phyloP scores from a whole-genome alignment of 2,329 filamentous ascomycete genomes.

The Trichoderma semiorbis region DNA sequence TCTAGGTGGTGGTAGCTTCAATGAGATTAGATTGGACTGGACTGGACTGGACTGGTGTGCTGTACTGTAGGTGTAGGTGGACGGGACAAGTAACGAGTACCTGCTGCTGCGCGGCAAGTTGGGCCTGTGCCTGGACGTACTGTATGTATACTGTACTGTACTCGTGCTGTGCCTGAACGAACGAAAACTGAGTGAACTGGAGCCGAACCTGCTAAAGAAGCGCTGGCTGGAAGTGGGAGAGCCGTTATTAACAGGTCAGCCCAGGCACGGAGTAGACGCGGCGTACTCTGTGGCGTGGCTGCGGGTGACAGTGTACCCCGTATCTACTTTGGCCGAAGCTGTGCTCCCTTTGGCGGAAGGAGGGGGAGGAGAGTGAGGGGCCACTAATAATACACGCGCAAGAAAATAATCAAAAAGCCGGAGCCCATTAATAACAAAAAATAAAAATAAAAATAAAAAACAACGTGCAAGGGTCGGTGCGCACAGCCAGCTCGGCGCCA shows the following conservation, averaged over 20 bases:
- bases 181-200: neutral
- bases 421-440: neutral
- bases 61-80: neutral
- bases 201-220: neutral
- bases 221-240: neutral
- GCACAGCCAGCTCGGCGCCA: neutral
- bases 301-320: neutral
- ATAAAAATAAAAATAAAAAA: constrained; percentile 1
- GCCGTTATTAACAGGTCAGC: neutral
- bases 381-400: constrained; percentile 13
- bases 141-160: neutral
- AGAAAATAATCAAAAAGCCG: constrained; percentile 1
- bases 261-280: neutral
- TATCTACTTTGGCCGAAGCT: neutral
- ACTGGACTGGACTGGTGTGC: neutral
- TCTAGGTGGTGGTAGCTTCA: neutral
- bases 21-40: neutral
- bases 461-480: constrained; percentile 9
- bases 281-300: neutral
- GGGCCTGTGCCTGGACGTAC: neutral
- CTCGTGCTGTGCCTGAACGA: neutral
- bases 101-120: neutral
- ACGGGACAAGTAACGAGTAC: neutral
- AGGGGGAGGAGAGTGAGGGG: neutral
- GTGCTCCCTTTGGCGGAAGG: neutral